Percentiles rank a stretch among this genome's conserved stretches.
Conservation (phyloP, 2,329 filamentous ascomycete genomes). For the Alternaria gansuensis region DNA sequence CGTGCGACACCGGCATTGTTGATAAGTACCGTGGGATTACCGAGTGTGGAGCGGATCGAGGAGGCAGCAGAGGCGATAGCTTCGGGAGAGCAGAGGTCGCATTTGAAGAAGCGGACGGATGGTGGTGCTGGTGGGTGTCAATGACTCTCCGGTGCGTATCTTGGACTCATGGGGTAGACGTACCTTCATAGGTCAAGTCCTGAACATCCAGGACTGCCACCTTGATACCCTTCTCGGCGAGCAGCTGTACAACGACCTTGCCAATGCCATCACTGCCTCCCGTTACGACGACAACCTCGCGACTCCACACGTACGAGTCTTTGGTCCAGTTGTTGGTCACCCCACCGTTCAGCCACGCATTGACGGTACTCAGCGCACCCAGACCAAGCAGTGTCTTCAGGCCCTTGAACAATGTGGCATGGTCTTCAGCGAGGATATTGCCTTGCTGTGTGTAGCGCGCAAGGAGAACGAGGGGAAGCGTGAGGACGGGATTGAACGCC, state of each 20-base stretch:
- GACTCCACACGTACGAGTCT: constrained; percentile 70
- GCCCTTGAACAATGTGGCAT: constrained; percentile 62
- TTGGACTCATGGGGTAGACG: background rate
- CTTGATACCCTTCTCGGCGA: constrained; percentile 71
- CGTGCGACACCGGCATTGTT: constrained; percentile 74
- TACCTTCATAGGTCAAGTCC: constrained; percentile 63
- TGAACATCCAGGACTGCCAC: constrained; percentile 78
- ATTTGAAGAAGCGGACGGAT: constrained; percentile 73
- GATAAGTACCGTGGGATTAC: constrained; percentile 73
- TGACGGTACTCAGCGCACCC: constrained; percentile 61
- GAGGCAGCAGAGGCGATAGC: constrained; percentile 63
- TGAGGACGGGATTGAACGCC: constrained; percentile 69
- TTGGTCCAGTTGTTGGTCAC: constrained; percentile 61
- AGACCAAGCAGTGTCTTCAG: constrained; percentile 65
- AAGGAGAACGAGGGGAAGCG: constrained; percentile 70
- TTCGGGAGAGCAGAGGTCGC: constrained; percentile 70
- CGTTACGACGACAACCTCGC: constrained; percentile 76
- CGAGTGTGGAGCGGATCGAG: constrained; percentile 64
- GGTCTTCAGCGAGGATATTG: constrained; percentile 59
- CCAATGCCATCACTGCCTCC: constrained; percentile 80
- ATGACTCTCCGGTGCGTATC: constrained; percentile 7
- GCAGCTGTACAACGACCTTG: constrained; percentile 67
- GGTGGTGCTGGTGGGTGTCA: constrained; percentile 50
- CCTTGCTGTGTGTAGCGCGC: constrained; percentile 71
- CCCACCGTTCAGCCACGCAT: constrained; percentile 62